Conservation (phyloP, 1,284 basidiomycete genomes). For the Tylopilus orsonianus region DNA sequence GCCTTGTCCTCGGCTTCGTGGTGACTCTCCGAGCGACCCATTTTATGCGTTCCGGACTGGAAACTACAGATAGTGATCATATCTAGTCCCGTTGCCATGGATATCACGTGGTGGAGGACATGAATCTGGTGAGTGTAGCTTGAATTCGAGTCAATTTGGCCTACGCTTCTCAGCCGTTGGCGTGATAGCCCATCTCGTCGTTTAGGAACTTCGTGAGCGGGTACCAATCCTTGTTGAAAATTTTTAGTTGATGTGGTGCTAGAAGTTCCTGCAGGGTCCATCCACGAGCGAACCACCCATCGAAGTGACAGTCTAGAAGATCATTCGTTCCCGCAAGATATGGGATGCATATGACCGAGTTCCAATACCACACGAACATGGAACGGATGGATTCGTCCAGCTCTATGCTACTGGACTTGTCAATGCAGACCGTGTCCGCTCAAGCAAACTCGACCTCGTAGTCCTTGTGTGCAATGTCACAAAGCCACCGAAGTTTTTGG, state of each 20-base stretch:
- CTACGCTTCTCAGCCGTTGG: background rate
- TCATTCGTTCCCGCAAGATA: background rate
- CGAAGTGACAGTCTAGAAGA: too few species aligned
- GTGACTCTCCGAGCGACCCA: slow-evolving; percentile 6
- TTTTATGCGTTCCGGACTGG: background rate
- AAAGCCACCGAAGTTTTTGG: background rate
- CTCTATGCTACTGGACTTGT: slow-evolving; percentile 7
- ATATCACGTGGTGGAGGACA: background rate
- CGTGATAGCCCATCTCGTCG: too few species aligned
- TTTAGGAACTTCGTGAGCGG: background rate
- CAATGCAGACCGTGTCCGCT: slow-evolving; percentile 11
- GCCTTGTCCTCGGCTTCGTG: slow-evolving; percentile 6
- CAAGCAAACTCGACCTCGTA: slow-evolving; percentile 2
- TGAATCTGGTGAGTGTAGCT: background rate
- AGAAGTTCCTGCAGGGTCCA: slow-evolving; percentile 18
- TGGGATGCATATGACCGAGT: slow-evolving; percentile 3
- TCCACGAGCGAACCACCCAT: slow-evolving; percentile 13
- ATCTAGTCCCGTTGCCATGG: background rate
- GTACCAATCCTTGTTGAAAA: slow-evolving; percentile 10
- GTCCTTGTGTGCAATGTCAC: background rate
- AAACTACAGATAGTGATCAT: background rate
- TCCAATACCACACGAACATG: slow-evolving; percentile 11
- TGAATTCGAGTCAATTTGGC: background rate
- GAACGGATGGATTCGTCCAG: slow-evolving; percentile 11
- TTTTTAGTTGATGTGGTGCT: slow-evolving; percentile 1